Conservation (phyloP, 1,284 basidiomycete genomes). For the Leccinum solheimii region DNA sequence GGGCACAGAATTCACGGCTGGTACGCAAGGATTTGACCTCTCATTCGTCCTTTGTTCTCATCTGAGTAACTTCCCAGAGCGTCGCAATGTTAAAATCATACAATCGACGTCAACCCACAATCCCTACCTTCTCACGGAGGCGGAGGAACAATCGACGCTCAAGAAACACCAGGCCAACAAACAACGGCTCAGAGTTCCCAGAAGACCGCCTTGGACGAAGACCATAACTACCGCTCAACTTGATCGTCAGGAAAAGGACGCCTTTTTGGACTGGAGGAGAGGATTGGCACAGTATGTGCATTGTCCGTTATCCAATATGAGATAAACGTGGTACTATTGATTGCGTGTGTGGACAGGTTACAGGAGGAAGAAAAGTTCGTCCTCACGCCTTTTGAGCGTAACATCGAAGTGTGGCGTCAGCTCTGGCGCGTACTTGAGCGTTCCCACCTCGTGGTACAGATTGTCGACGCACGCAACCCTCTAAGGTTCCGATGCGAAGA, state of each 20-base stretch:
- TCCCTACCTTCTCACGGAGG: constrained; percentile 83
- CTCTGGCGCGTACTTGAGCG: constrained; percentile 94
- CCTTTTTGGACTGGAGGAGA: constrained; percentile 90
- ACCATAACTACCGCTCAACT: constrained; percentile 74
- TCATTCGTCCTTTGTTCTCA: background rate
- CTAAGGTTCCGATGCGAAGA: constrained; percentile 90
- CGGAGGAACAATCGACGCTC: constrained; percentile 79
- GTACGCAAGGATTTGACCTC: constrained; percentile 43
- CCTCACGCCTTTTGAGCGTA: constrained; percentile 93
- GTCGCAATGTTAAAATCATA: constrained; percentile 91
- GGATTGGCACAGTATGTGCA: constrained; percentile 79
- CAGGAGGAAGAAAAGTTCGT: constrained; percentile 81
- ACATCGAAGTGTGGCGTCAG: constrained; percentile 95
- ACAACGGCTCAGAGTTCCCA: constrained; percentile 76
- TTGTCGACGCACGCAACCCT: constrained; percentile 94
- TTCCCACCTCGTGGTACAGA: constrained; percentile 92
- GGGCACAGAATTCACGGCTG: constrained; percentile 96
- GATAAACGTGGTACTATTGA: background rate
- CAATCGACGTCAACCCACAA: constrained; percentile 72
- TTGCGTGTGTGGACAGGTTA: constrained; percentile 45
- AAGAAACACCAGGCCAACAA: constrained; percentile 75
- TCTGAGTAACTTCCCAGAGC: constrained; percentile 53
- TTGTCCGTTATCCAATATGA: background rate
- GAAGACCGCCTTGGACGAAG: constrained; percentile 85
- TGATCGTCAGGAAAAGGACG: constrained; percentile 84